Evolutionary conservation across 1,139 yeast genomes (phyloP).

Genomic region (Sugiyamaella grinbergsii): DNA sequence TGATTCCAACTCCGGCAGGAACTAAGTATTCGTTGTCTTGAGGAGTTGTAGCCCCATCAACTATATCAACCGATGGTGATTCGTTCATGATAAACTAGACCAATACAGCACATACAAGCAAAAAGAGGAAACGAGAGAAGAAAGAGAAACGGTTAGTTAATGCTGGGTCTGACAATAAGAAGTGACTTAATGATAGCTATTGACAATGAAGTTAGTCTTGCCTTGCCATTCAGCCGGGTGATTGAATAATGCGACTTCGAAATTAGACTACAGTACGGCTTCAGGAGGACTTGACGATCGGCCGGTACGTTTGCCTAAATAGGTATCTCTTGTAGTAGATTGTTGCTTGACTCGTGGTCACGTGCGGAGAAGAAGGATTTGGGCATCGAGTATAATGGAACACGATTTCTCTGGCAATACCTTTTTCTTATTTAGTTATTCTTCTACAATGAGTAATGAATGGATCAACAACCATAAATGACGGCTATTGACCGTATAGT

Average conservation of each 20-base stretch:
- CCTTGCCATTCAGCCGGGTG: not conserved
- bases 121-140: not conserved
- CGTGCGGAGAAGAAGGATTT: no score
- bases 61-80: not conserved
- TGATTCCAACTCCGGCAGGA: constrained; percentile 38
- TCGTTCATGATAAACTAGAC: not conserved
- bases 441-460: no score
- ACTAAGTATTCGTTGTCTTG: constrained; percentile 5
- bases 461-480: no score
- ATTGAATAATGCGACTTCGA: not conserved
- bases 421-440: no score
- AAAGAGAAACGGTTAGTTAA: not conserved
- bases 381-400: no score
- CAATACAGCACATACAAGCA: not conserved
- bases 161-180: no score
- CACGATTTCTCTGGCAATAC: no score
- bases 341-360: not conserved
- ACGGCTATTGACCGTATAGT: no score
- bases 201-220: no score
- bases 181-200: no score
- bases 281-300: not conserved
- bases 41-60: not conserved
- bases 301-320: not conserved
- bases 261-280: not conserved
- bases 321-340: not conserved